Base-by-base conservation (phyloP, 148 eudicot genomes). In the Dianthus caryophyllus region DNA sequence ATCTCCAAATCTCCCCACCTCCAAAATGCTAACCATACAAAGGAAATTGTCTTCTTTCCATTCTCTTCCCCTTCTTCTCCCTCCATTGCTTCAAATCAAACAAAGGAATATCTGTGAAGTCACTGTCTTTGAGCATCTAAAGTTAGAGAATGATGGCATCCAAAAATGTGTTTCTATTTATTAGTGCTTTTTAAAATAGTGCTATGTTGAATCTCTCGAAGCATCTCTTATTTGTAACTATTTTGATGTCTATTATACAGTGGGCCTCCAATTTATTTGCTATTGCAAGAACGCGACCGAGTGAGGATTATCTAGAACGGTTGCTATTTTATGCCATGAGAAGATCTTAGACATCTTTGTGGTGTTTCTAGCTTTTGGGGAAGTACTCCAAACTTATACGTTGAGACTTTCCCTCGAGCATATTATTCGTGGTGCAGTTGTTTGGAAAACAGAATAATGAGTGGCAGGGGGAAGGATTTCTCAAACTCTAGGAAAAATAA, bases 401-500 rank as follows among this genome's bases (percentile, higher is more conserved):
- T 64, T 38, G 29, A 18, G 20, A 29, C 20, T 64, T 7, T 67
- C n/a, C 14, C 4, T 57, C 52, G 11, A 16, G 24, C 46, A 30
- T 44, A 26, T 22, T n/a, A 31, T n/a, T 67, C 53, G 56, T 65
- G 52, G 30, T 29, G 50, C 27, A 59, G 25, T 44, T 44, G 5
- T 68, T 33, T 58, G 49, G 73, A 51, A 55, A 59, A 70, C 7
- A 65, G 43, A 53, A 82, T 1, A 41, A 41, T 71, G 83, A 82
- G 75, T 71, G 75, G 71, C 47, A 66, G 38, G 59, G 63, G 39
- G 48, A 67, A 57, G 62, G 83, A 75, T 26, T 46, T 48, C 67
- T 72, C 82, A 21, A 73, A 41, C 56, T 73, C 75, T 60, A 76
- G 47, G 26, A 59, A 64, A 65, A 81, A 72, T 69, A 71, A 44